Percentiles rank a stretch among this genome's conserved stretches.
phyloP scores from a whole-genome alignment of 108 stramenopile genomes.

The Nitzschia sp. region DNA sequence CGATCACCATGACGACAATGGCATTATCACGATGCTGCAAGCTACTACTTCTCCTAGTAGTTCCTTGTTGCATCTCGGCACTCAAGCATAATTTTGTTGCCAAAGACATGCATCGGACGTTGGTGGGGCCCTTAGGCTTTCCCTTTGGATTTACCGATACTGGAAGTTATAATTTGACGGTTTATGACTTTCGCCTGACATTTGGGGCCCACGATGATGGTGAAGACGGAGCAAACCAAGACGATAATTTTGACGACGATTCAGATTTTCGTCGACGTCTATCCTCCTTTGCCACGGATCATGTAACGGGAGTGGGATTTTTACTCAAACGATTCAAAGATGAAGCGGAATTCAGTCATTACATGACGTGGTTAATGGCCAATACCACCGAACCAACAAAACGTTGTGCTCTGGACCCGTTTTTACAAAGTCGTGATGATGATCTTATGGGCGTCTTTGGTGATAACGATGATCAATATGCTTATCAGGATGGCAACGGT shows the following conservation, averaged over 20 bases:
- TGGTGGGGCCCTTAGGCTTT: slow-evolving; percentile 80
- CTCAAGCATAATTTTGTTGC: slow-evolving; percentile 65
- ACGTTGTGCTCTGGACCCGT: slow-evolving; percentile 62
- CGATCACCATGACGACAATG: no score
- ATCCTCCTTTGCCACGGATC: slow-evolving; percentile 27
- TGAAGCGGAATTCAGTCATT: slow-evolving; percentile 63
- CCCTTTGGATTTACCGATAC: slow-evolving; percentile 90
- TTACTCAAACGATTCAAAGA: slow-evolving; percentile 73
- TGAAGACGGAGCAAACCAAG: neutral
- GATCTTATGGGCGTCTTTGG: slow-evolving; percentile 17
- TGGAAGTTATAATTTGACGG: slow-evolving; percentile 77
- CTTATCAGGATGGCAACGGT: slow-evolving; percentile 35
- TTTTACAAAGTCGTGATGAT: slow-evolving; percentile 50
- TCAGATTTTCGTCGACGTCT: neutral
- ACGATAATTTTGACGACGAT: slow-evolving; percentile 5
- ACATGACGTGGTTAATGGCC: slow-evolving; percentile 46
- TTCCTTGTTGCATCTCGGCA: slow-evolving; percentile 8
- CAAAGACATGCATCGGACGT: slow-evolving; percentile 46
- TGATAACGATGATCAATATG: slow-evolving; percentile 46
- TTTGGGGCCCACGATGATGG: slow-evolving; percentile 22
- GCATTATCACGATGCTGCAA: neutral
- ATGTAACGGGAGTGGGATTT: slow-evolving; percentile 52
- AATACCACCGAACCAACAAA: no score
- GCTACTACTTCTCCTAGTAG: neutral
- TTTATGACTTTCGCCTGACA: slow-evolving; percentile 65